Evolutionary conservation across 176 grass and related monocot species (phyloP).

Genomic region (Melocanna baccifera): DNA sequence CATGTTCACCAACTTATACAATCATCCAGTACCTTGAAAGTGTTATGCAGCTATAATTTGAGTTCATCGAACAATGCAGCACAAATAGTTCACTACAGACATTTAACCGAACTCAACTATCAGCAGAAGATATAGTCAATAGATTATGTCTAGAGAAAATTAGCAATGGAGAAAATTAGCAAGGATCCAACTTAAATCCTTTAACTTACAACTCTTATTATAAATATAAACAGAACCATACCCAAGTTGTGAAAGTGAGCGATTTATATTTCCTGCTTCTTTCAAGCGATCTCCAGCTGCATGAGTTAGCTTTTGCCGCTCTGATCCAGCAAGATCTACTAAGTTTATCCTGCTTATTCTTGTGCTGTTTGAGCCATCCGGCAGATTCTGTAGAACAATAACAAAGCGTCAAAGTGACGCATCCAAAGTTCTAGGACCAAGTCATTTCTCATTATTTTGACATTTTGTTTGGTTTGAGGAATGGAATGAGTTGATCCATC

Average conservation of each 20-base stretch:
- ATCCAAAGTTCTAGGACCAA: not conserved
- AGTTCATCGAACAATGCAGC: not conserved
- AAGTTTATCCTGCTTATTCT: conserved; percentile 93
- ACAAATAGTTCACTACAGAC: not conserved
- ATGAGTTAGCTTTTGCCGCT: conserved; percentile 84
- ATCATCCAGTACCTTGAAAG: not conserved
- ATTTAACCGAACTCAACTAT: not conserved
- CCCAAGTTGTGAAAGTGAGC: conserved; percentile 96
- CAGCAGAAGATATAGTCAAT: not conserved
- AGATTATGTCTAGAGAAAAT: not conserved
- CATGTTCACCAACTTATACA: not conserved
- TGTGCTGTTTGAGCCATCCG: conserved; percentile 69
- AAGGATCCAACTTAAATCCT: not conserved
- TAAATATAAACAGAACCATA: conserved; percentile 43
- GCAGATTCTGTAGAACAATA: conserved; percentile 58
- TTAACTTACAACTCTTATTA: not conserved
- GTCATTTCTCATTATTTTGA: not conserved
- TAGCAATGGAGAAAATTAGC: not conserved
- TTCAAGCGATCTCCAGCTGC: conserved; percentile 81
- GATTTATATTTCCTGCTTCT: conserved; percentile 98
- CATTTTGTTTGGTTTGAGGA: not conserved
- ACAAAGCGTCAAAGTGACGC: not conserved
- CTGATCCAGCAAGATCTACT: conserved; percentile 97
- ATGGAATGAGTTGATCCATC: not conserved
- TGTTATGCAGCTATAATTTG: not conserved